These are phyloP conservation scores for Hordeum pubiflorum DNA, from an alignment of 202 grass and related monocot genomes.

Conservation along the genomic window DNA sequence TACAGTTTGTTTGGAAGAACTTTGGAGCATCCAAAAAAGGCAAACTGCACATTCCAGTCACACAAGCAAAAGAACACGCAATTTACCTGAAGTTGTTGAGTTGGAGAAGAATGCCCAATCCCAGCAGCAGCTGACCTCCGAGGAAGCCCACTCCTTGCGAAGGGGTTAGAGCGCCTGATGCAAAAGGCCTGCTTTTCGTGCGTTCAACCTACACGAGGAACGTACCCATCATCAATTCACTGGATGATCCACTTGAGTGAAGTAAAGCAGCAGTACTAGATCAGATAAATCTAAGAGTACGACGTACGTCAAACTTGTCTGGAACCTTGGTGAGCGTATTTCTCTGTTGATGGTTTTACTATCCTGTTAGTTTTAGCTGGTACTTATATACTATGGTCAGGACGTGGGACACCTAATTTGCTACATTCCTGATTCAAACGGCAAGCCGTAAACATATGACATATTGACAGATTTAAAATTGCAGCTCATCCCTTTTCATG, in stretches of 20 bases:
- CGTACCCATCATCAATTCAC: neutral
- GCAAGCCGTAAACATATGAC: neutral
- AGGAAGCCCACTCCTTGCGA: slow-evolving; percentile 69
- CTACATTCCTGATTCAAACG: neutral
- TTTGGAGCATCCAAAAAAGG: neutral
- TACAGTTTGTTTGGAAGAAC: neutral
- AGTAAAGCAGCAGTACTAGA: neutral
- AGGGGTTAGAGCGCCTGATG: slow-evolving; percentile 61
- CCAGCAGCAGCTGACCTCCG: slow-evolving; percentile 60
- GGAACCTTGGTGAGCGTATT: neutral
- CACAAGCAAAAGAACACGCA: neutral
- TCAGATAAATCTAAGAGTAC: neutral
- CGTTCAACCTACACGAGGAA: slow-evolving; percentile 54
- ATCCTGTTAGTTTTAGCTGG: neutral
- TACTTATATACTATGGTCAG: neutral
- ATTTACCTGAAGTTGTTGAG: slow-evolving; percentile 75
- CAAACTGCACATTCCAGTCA: neutral
- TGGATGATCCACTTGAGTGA: neutral
- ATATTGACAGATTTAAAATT: neutral
- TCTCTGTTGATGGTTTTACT: neutral
- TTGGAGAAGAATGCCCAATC: slow-evolving; percentile 84
- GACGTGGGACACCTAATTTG: neutral
- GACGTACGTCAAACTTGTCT: neutral
- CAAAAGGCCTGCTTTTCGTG: slow-evolving; percentile 66
- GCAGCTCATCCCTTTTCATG: neutral